Percentiles rank a stretch among this genome's conserved stretches.
These are phyloP conservation scores for Magnaporthiopsis incrustans DNA, from an alignment of 2,329 filamentous ascomycete genomes.

Conservation along the genomic window DNA sequence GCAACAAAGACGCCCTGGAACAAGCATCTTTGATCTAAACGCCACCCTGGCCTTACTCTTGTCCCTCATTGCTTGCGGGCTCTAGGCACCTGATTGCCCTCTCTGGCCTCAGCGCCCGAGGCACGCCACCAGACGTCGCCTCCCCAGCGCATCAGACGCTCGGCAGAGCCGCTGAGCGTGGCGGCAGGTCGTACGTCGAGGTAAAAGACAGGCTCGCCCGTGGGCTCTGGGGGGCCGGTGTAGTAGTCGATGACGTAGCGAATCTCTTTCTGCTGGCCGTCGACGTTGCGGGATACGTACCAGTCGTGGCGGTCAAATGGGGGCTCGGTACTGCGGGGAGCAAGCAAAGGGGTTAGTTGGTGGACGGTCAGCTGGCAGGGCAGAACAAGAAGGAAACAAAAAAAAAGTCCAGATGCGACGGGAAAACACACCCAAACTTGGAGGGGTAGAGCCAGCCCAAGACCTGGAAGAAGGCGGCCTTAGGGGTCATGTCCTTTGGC, in stretches of 20 bases:
- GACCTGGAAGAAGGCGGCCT: slow-evolving; percentile 75
- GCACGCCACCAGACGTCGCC: slow-evolving; percentile 92
- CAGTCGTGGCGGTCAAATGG: slow-evolving; percentile 98
- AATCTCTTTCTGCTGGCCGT: slow-evolving; percentile 65
- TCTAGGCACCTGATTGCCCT: slow-evolving; percentile 18
- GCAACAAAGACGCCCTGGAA: too few species aligned
- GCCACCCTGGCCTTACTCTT: not conserved
- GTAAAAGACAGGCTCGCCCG: slow-evolving; percentile 89
- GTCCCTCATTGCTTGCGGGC: not conserved
- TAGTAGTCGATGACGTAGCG: slow-evolving; percentile 98
- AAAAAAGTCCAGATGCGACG: not conserved
- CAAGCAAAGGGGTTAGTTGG: not conserved
- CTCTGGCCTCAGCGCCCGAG: slow-evolving; percentile 60
- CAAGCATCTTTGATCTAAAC: not conserved
- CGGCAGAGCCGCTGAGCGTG: slow-evolving; percentile 69
- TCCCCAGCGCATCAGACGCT: slow-evolving; percentile 81
- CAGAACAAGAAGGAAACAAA: not conserved
- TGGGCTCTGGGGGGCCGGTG: slow-evolving; percentile 69
- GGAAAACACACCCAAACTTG: slow-evolving; percentile 59
- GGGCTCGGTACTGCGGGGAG: slow-evolving; percentile 54
- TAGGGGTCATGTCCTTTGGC: slow-evolving; percentile 83
- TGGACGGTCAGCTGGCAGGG: not conserved
- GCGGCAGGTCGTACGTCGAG: slow-evolving; percentile 89
- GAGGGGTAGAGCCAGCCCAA: slow-evolving; percentile 72
- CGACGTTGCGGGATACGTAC: slow-evolving; percentile 71